Evolutionary conservation across 2,329 filamentous ascomycete species (phyloP).

Genomic region (Colletotrichum euphorbiae): DNA sequence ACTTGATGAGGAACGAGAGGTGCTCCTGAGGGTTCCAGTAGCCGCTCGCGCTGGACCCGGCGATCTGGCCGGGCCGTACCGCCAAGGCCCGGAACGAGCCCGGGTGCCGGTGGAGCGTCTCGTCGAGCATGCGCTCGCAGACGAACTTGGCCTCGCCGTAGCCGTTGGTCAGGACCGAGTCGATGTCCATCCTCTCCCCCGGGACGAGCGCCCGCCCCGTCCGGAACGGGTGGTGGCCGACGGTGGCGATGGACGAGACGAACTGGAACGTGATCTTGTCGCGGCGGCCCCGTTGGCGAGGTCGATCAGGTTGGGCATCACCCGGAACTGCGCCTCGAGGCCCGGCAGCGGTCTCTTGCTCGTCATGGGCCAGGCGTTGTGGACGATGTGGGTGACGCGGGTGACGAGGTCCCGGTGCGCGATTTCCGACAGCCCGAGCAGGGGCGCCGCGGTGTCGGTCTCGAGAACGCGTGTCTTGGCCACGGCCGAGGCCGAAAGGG

Average conservation of each 20-base stretch:
- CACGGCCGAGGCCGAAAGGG: too few species aligned
- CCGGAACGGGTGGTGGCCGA: too few species aligned
- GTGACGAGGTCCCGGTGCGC: not conserved
- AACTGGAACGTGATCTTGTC: too few species aligned
- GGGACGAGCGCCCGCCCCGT: too few species aligned
- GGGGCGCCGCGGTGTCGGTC: too few species aligned
- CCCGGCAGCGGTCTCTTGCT: not conserved
- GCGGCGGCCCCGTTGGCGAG: too few species aligned
- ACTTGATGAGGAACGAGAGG: too few species aligned
- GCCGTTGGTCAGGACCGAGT: slow-evolving; percentile 44
- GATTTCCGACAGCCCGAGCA: too few species aligned
- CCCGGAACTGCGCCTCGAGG: not conserved
- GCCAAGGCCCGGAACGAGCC: slow-evolving; percentile 56
- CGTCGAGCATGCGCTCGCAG: slow-evolving; percentile 62
- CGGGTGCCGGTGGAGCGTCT: slow-evolving; percentile 58
- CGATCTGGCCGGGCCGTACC: slow-evolving; percentile 64
- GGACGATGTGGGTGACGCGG: not conserved
- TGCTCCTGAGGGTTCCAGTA: slow-evolving; percentile 61
- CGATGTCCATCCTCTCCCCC: not conserved
- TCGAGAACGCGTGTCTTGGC: too few species aligned
- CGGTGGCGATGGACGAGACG: too few species aligned
- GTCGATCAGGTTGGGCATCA: not conserved
- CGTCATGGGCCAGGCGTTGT: slow-evolving; percentile 3
- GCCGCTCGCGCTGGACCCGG: slow-evolving; percentile 60
- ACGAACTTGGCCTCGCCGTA: slow-evolving; percentile 64